Conservation (phyloP, 805 yeast genomes). For the Barnettozyma wickerhamii region DNA sequence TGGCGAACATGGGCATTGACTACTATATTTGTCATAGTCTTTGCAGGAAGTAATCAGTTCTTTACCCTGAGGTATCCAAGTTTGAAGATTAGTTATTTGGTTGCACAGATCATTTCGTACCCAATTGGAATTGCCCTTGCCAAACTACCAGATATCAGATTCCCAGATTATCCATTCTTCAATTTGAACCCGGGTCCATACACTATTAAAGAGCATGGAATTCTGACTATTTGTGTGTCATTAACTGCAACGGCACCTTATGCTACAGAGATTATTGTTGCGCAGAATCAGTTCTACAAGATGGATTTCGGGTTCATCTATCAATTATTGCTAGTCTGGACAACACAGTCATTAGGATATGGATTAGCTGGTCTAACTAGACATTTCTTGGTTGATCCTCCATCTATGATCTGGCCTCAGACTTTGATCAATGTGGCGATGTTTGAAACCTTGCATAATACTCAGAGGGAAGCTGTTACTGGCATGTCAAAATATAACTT, state of each 20-base stretch:
- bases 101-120: constrained; percentile 57
- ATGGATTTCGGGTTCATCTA: constrained; percentile 43
- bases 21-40: constrained; percentile 45
- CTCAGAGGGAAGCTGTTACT: constrained; percentile 33
- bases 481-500: constrained; percentile 53
- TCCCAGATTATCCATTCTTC: constrained; percentile 27
- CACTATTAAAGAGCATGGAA: constrained; percentile 49
- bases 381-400: constrained; percentile 54
- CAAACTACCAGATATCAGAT: constrained; percentile 35
- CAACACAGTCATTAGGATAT: constrained; percentile 63
- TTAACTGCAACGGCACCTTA: constrained; percentile 42
- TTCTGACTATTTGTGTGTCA: constrained; percentile 45
- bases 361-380: constrained; percentile 61
- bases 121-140: constrained; percentile 54
- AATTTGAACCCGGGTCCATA: constrained; percentile 49
- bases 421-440: constrained; percentile 55
- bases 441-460: constrained; percentile 44
- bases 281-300: constrained; percentile 42
- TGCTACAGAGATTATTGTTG: constrained; percentile 52
- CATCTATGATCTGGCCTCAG: constrained; percentile 61
- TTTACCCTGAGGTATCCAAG: constrained; percentile 51
- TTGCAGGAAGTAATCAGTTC: constrained; percentile 54
- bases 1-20: constrained; percentile 53
- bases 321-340: constrained; percentile 45
- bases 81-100: constrained; percentile 43